These are phyloP conservation scores for Pseudogymnoascus sp. DNA, from an alignment of 2,329 filamentous ascomycete genomes.

Conservation along the genomic window DNA sequence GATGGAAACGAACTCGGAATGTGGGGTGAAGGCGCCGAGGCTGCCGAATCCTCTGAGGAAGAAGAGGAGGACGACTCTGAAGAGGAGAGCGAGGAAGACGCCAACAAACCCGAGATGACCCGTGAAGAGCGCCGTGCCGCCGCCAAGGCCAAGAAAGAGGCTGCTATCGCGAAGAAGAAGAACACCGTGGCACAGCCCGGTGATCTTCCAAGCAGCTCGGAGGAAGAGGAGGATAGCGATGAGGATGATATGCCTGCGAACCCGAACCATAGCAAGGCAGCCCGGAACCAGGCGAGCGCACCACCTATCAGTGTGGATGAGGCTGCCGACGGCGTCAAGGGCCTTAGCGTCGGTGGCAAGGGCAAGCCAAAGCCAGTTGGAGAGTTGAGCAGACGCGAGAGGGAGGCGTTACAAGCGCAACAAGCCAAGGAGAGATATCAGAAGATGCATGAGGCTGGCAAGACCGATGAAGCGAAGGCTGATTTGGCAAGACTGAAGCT, in stretches of 20 bases:
- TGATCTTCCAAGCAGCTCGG: slow-evolving; percentile 68
- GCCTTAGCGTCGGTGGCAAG: slow-evolving; percentile 38
- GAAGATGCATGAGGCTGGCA: slow-evolving; percentile 86
- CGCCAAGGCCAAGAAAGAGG: slow-evolving; percentile 85
- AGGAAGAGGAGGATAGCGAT: slow-evolving; percentile 46
- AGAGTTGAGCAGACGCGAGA: slow-evolving; percentile 58
- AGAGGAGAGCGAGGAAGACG: slow-evolving; percentile 37
- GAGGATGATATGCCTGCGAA: slow-evolving; percentile 70
- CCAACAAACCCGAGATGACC: slow-evolving; percentile 48
- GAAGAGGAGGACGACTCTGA: slow-evolving; percentile 46
- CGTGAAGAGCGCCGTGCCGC: slow-evolving; percentile 82
- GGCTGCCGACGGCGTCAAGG: slow-evolving; percentile 46
- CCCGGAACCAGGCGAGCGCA: slow-evolving; percentile 47
- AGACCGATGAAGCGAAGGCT: slow-evolving; percentile 89
- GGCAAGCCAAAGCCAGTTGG: slow-evolving; percentile 32
- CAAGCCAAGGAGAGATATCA: slow-evolving; percentile 84
- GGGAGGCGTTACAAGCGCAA: slow-evolving; percentile 75
- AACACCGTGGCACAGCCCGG: slow-evolving; percentile 67
- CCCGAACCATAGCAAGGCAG: slow-evolving; percentile 80
- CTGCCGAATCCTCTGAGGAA: slow-evolving; percentile 38
- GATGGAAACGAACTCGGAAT: slow-evolving; percentile 75
- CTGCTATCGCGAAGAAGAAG: slow-evolving; percentile 70
- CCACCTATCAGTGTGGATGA: slow-evolving; percentile 36
- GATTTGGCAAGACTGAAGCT: slow-evolving; percentile 76
- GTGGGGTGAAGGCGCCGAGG: slow-evolving; percentile 53